phyloP scores from a whole-genome alignment of 306 rosid genomes.

The Trifolium repens region DNA sequence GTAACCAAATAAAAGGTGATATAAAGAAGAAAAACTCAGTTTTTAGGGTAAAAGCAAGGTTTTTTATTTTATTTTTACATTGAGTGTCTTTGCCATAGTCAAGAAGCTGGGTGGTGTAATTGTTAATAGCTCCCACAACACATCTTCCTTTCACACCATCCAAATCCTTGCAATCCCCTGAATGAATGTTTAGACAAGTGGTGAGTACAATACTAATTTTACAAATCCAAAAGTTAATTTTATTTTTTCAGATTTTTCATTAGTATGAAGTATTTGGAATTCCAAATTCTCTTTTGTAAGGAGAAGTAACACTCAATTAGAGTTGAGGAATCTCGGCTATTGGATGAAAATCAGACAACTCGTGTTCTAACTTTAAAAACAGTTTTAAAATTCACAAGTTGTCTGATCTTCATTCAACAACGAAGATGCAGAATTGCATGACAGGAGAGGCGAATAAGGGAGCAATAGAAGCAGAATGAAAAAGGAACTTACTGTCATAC shows the following conservation, averaged over 20 bases:
- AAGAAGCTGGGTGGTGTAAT: constrained; percentile 78
- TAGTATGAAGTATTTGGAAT: too few relatives aligned
- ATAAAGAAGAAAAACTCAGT: not conserved
- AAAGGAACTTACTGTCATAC: constrained; percentile 54
- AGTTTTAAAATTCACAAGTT: not conserved
- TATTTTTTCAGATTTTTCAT: too few relatives aligned
- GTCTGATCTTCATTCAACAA: not conserved
- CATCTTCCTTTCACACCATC: constrained; percentile 63
- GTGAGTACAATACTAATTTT: not conserved
- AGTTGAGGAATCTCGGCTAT: not conserved
- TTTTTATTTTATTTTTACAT: constrained; percentile 51
- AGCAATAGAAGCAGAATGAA: not conserved
- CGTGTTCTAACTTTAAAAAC: not conserved
- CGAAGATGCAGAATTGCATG: not conserved
- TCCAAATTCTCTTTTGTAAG: too few relatives aligned
- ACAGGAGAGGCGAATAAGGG: not conserved
- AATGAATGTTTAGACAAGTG: constrained; percentile 16
- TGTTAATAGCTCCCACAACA: constrained; percentile 72
- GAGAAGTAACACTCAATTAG: too few relatives aligned
- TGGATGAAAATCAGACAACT: not conserved
- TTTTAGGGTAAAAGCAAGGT: not conserved
- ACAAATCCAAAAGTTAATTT: too few relatives aligned
- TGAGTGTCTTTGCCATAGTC: constrained; percentile 38
- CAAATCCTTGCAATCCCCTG: constrained; percentile 89
- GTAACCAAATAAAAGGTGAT: not conserved